Evolutionary conservation across 2,329 filamentous ascomycete genomes (phyloP), one percentile per base, ranked within the genome.

Genomic region (Exutisphaerella laricina): DNA sequence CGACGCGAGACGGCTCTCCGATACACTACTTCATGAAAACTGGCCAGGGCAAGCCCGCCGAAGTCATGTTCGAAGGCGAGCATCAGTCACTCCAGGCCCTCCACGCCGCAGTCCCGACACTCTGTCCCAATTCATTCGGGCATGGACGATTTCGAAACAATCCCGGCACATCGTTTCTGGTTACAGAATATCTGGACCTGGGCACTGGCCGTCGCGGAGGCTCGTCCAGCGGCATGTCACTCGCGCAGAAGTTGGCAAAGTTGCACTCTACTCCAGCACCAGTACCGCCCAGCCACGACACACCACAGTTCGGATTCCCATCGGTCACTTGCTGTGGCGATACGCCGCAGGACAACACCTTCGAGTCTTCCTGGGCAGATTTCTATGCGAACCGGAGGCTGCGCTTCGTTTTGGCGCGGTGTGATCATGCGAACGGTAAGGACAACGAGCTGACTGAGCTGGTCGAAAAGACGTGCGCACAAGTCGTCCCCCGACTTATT

Each of bases 271-370:
- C 81, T 1, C 79, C 84, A 0, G 85, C 85, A 0, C 84, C 86
- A 0, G 63, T 72, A 0, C 81, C 82, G 1, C 63, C 75, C 8
- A 79, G 78, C 14, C 72, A 77, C 50, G 66, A 73, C 1, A 70
- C 59, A 26, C 79, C 80, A 2, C 71, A 80, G 66, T 96, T 90
- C 54, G 90, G 90, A 2, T 96, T 96, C 59, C 84, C 85, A 0
- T 82, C 84, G 0, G 70, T 84, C 1, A 96, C 89, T 0, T 95
- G 85, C 65, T 96, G 90, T 64, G 89, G 89, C 2, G 78, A 86
- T 33, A 92, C 87, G 5, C 76, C 75, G 29, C 90, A 96, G 66
- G 78, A 88, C 35, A 97, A 96, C 60, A 68, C 68, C 0, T 94
- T 77, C 68, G 76, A 72, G 35, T 67, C 71, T 4, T 84, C 78